Evolutionary conservation across 257 asterid species (phyloP), one percentile per base, ranked within the genome.

Genomic region (Rehmannia glutinosa): DNA sequence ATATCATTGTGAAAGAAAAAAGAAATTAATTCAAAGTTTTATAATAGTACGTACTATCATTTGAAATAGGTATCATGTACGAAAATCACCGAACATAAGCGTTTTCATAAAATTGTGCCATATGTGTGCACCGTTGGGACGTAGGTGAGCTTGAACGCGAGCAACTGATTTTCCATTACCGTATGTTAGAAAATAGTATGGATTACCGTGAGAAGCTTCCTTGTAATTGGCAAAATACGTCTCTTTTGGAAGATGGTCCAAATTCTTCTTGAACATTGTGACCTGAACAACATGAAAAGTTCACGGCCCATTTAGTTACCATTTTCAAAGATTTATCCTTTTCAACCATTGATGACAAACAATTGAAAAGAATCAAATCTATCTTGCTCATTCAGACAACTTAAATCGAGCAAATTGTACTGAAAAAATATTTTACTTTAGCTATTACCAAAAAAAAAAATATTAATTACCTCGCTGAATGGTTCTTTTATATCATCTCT

Each of bases 121-220:
- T 78, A 89, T 73, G 68, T 84, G 92, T 9, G 95, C 92, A 33
- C 95, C 92, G 74, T 85, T 84, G 24, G 95, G 91, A 39, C 95
- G 89, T 39, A 87, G 86, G 77, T 83, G 89, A 70, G 79, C 83
- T 66, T 76, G 92, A 61, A 87, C 94, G 9, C 94, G 83, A 72
- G 90, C 90, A 82, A 88, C 90, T 13, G 94, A 75, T 76, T 86
- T 84, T 51, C 94, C 90, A 36, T 36, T 36, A 10, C 61, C 61
- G 13, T 53, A 53, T 3, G 61, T 10, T 36, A 4, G 8, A 36
- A 36, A 36, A 4, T 3, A 8, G 43, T 6, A 36, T 2, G 11
- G 43, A 10, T 3, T 36, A 8, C 11, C 11, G 2, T 8, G 1
- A 36, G 2, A 70, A 21, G 86, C 80, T 55, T 83, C 86, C 25